Percentiles rank a stretch among this genome's conserved stretches.
Conservation (phyloP, 805 yeast species). For the Kluyveromyces nonfermentans region DNA sequence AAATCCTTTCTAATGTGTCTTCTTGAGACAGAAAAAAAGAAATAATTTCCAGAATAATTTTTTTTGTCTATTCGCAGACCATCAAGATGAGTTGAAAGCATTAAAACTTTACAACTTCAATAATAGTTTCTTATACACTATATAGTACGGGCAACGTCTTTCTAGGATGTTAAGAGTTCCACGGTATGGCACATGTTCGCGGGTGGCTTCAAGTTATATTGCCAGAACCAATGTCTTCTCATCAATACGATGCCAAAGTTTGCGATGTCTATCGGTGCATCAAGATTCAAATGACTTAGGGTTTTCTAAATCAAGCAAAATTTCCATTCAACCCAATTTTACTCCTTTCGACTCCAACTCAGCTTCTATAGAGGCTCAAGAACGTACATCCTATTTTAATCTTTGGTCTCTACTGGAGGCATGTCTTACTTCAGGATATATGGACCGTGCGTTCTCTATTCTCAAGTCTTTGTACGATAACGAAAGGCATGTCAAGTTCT, state of each 20-base stretch:
- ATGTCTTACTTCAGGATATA: slow-evolving; percentile 55
- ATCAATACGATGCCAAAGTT: neutral
- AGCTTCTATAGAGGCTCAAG: slow-evolving; percentile 10
- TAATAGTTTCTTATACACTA: neutral
- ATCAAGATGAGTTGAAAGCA: neutral
- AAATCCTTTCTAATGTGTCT: neutral
- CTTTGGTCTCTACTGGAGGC: slow-evolving; percentile 76
- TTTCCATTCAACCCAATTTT: slow-evolving; percentile 15
- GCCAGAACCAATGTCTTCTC: neutral
- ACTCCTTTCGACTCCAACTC: slow-evolving; percentile 23
- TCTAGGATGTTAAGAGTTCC: neutral
- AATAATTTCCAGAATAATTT: neutral
- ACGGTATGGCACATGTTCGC: neutral
- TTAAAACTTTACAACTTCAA: neutral
- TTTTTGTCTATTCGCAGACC: neutral
- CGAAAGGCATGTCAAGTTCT: slow-evolving; percentile 34
- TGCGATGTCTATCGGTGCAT: neutral
- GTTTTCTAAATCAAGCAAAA: slow-evolving; percentile 9
- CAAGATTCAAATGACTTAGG: slow-evolving; percentile 7
- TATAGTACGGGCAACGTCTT: neutral
- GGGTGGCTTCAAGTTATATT: neutral
- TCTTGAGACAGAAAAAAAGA: neutral
- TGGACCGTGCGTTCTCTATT: slow-evolving; percentile 60
- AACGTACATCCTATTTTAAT: slow-evolving; percentile 48
- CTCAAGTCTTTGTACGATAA: slow-evolving; percentile 51